Base-by-base conservation (phyloP, 176 grass and related monocot species). In the Raddia guianensis region DNA sequence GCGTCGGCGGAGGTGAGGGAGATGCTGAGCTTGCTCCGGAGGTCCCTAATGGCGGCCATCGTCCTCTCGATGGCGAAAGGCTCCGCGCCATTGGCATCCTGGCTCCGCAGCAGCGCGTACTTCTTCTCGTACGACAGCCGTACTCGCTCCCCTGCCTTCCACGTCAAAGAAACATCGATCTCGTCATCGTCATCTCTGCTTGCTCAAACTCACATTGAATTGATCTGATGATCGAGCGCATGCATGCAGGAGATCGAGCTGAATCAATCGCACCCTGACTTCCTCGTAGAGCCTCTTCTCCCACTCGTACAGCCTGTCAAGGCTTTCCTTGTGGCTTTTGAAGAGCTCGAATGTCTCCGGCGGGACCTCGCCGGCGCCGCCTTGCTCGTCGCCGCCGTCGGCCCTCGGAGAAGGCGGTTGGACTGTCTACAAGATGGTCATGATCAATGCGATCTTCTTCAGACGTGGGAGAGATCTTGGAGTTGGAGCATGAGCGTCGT, bases 251-350 rank as follows among this genome's bases (percentile, higher is more conserved):
- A 2, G 49, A 27, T 27, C 27, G 27, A 47, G 5, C 27, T 58
- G 49, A 54, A 56, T 51, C 59, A 54, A 56, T 51, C 59, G 54
- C 84, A 98, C 95, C 86, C 84, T 93, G 77, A 98, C 95, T 75
- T 98, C 95, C 43, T 98, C 86, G 63, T 94, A 94, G 45, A 94
- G 72, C 71, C 84, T 98, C 88, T 98, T 98, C 74, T 94, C 95
- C 95, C 92, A 98, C 46, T 77, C 81, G 83, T 94, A 91, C 35
- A 98, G 88, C 81, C 92, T 81, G 67, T 93, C 86, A 51, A 98
- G 86, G 74, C 89, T 98, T 74, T 93, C 80, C 75, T 91, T 90
- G 74, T 98, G 95, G 79, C 90, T 94, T 81, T 85, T 81, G 81
- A 94, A 98, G 37, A 91, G 65, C 80, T 92, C 59, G 57, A 92